These are phyloP conservation scores for Vigna mungo DNA, from an alignment of 306 rosid genomes.

Conservation along the genomic window DNA sequence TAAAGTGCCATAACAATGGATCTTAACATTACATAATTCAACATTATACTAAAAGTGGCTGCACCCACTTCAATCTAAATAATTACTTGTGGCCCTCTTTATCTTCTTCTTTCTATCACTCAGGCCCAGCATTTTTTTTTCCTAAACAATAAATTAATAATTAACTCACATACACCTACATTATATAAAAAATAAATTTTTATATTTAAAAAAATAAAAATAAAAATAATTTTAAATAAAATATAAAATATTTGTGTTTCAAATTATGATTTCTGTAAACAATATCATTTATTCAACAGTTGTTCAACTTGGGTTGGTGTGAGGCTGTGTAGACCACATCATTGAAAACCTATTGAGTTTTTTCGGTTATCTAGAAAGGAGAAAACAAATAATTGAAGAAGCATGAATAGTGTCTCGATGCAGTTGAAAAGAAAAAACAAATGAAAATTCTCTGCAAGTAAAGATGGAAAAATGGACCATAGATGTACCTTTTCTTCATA, in stretches of 20 bases:
- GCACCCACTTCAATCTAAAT: conserved; percentile 45
- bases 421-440: conserved; percentile 14
- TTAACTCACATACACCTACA: too few species aligned
- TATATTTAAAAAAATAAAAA: too few species aligned
- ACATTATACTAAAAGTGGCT: conserved; percentile 44
- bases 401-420: conserved; percentile 1
- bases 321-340: conserved; percentile 39
- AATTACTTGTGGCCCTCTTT: conserved; percentile 37
- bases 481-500: conserved; percentile 8
- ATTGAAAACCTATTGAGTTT: conserved; percentile 34
- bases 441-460: neutral
- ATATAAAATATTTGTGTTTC: too few species aligned
- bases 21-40: conserved; percentile 34
- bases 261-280: too few species aligned
- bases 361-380: conserved; percentile 36
- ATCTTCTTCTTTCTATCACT: conserved; percentile 24
- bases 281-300: neutral
- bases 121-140: conserved; percentile 24
- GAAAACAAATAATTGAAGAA: conserved; percentile 30
- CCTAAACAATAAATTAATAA: conserved; percentile 9
- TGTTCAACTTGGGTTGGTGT: conserved; percentile 34
- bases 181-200: too few species aligned
- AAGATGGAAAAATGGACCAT: conserved; percentile 8
- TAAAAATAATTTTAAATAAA: too few species aligned
- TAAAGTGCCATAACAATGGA: conserved; percentile 41